Percentiles rank a stretch among this genome's conserved stretches.
These are phyloP conservation scores for Oehlia diaphana DNA, from an alignment of 192 early-diverging fungal species.

Conservation along the genomic window DNA sequence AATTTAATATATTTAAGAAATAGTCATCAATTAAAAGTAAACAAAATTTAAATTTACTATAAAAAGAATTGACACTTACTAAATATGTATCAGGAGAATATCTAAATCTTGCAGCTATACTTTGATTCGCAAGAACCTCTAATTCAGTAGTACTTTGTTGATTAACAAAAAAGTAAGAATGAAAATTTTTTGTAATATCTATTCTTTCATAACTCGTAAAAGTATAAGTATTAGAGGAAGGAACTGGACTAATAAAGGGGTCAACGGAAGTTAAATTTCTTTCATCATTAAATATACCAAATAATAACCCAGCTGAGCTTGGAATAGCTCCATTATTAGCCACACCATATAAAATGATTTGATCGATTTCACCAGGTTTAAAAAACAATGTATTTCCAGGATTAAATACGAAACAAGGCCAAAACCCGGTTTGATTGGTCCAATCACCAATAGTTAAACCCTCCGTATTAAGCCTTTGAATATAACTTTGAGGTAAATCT, in stretches of 20 bases:
- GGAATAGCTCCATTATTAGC: not conserved
- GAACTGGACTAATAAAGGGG: not conserved
- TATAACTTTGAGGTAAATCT: not conserved
- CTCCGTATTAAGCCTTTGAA: not conserved
- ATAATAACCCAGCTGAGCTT: not conserved
- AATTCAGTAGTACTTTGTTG: not conserved
- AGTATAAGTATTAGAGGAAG: not conserved
- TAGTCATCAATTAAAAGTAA: not conserved
- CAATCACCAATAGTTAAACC: not conserved
- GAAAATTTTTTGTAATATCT: not conserved
- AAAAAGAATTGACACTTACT: not conserved
- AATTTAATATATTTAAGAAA: not conserved
- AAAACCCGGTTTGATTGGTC: not conserved
- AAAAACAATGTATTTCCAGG: not conserved
- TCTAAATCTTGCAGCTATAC: not conserved
- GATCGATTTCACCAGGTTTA: not conserved
- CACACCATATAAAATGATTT: not conserved
- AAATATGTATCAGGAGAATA: slow-evolving; percentile 2
- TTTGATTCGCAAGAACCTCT: not conserved
- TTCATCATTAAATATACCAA: not conserved
- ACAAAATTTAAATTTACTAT: not conserved
- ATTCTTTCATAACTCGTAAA: not conserved
- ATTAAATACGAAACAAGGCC: slow-evolving; percentile 2
- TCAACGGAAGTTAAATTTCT: not conserved
- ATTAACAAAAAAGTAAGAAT: slow-evolving; percentile 3